Base-by-base conservation (phyloP, 257 asterid species). In the Fraxinus americana region DNA sequence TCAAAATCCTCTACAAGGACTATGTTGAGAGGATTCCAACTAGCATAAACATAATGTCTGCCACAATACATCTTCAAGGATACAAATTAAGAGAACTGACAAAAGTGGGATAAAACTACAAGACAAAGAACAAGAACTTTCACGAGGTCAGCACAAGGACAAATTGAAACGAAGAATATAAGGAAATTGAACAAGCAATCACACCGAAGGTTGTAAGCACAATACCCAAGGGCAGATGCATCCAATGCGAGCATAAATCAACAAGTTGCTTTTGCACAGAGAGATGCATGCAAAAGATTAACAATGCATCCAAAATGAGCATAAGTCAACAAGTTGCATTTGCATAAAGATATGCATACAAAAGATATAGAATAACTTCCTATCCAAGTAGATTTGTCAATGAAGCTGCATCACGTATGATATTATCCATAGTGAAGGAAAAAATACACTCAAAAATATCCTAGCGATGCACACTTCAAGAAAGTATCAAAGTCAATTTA, bases 381-480 rank as follows among this genome's bases (percentile, higher is more conserved):
- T 74, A 25, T n/a, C 63, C 10, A 72, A 48, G 11, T 38, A 38
- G 43, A 38, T 38, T 38, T 1, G 11, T 3, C 43, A 38, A 38
- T 38, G 43, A 38, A 38, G 57, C 57, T 48, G 57, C 4, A 7
- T 48, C 25, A 19, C 63, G 4, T 6, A n/a, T 54, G 27, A 54
- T 5, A 54, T 54, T 54, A 54, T 54, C 65, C 16, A 41, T 61
- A 57, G 59, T 57, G 35, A 70, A 7, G 54, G 67, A 13, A 23
- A 29, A 74, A 30, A 38, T 27, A 52, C 68, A 67, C 66, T 68
- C 13, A n/a, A 38, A 75, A 71, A 30, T 8, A 45, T 63, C 43
- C 21, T 38, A 29, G 73, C 30, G 10, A 50, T 65, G 10, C 57
- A 35, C 43, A 7, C 45, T 71, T n/a, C 32, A 50, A 66, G 25